Evolutionary conservation across 2,329 filamentous ascomycete species (phyloP), one percentile per base, ranked within the genome.

Genomic region (Colletotrichum aenigma): DNA sequence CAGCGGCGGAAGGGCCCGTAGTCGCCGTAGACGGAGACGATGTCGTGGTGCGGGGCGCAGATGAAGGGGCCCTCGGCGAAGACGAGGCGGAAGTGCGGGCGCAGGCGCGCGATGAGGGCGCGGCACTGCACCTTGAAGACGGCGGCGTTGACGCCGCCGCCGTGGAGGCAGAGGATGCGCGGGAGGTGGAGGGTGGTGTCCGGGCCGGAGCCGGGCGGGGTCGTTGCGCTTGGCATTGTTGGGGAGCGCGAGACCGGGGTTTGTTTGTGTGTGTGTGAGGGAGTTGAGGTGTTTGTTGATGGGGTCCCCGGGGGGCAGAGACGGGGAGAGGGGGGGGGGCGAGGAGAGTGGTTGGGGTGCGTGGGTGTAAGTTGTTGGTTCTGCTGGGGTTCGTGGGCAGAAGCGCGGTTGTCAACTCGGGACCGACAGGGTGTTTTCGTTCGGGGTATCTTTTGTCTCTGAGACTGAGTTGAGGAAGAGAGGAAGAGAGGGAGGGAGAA

Each of bases 141-240:
- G 55, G 88, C 81, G n/a, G 89, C 92, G 80, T 94, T 95, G 78
- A 93, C 92, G 76, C 94, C 94, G 79, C 94, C 94, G 81, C 94
- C 94, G 83, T 96, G 94, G n/a, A 96, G 91, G 84, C 94, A 96
- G 79, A 96, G 92, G 78, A 96, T 91, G 75, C 94, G 92, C 4
- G 94, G 94, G 32, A 89, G 86, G 74, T 78, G 69, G 18, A 76
- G 77, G 28, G 76, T 74, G 6, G 73, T 65, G 66, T 78, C 76
- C 32, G 64, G 30, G 18, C 43, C 73, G 64, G 64, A 30, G 24
- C 62, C 62, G 16, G 64, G 18, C n/a, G 58, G 58, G 18, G 58
- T 34, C 15, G 70, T 75, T 21, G 73, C 73, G 64, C 73, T 68
- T 24, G 73, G 73, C 73, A 75, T 75, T 48, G n/a, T 68, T 38